Evolutionary conservation across 495 filamentous ascomycete species (phyloP), one percentile per base, ranked within the genome.

Genomic region (Aspergillus diversus): DNA sequence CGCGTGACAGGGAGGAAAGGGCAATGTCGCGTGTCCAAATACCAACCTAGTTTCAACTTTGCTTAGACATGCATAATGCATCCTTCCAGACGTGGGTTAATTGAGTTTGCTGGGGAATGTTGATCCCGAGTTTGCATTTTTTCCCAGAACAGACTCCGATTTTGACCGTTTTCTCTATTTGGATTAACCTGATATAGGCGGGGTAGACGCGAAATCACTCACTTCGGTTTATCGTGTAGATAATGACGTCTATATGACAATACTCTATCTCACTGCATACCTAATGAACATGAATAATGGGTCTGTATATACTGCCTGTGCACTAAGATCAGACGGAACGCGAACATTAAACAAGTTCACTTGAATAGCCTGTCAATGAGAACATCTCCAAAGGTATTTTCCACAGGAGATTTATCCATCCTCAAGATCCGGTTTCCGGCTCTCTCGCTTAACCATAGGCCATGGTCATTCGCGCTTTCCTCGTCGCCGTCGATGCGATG

Each of bases 341-440:
- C 5, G n/a, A 43, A 21, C n/a, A 17, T 21, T 27, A 27, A 9
- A 7, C n/a, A 27, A 27, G 47, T 11, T 66, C 59, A 71, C 2
- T 16, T 57, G 68, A 84, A 82, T n/a, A 84, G 27, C 35, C 67
- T 77, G 7, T 79, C 63, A n/a, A 84, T 65, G 31, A 84, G 68
- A 27, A 80, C 61, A 15, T 70, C 59, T 2, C 78, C 82, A 70
- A 83, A 80, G 49, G 66, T 69, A 21, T 66, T 60, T 60, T 80
- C 80, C 7, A 69, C 80, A 1, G 79, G 80, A 16, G 81, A 81
- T 17, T 57, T 63, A 61, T 79, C 81, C 75, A 92, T 89, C 68
- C 89, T 80, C 72, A 83, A 84, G 59, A 97, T 83, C 59, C 91
- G 82, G 75, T 97, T 97, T 3, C 93, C 92, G 62, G 83, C 87